Conservation (phyloP, 768 basidiomycete genomes). For the Trametopsis cervina region DNA sequence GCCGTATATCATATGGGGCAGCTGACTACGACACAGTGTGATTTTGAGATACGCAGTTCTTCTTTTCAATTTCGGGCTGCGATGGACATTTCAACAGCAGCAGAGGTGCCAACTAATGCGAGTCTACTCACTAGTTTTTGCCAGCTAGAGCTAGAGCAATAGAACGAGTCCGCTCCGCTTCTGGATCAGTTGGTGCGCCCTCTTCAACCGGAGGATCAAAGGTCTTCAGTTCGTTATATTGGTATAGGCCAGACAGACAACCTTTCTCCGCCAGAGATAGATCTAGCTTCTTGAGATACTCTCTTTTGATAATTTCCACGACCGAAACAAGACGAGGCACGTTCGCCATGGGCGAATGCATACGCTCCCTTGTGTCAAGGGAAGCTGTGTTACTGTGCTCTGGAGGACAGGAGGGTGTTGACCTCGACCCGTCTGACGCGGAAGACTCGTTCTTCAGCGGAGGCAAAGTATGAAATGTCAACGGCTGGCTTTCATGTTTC, state of each 20-base stretch:
- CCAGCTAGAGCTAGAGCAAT: conserved; percentile 43
- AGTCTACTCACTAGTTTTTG: conserved; percentile 46
- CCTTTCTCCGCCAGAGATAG: conserved; percentile 32
- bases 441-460: conserved; percentile 9
- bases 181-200: conserved; percentile 27
- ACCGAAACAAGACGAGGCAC: conserved; percentile 68
- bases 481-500: conserved; percentile 40
- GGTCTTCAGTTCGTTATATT: conserved; percentile 67
- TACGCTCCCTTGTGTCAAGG: conserved; percentile 14
- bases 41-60: conserved; percentile 66
- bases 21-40: conserved; percentile 45
- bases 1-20: conserved; percentile 13
- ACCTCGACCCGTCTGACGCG: conserved; percentile 5
- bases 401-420: background rate
- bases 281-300: conserved; percentile 54
- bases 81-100: background rate
- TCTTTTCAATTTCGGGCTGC: conserved; percentile 42
- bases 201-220: conserved; percentile 37
- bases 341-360: conserved; percentile 30
- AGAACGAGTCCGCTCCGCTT: conserved; percentile 14
- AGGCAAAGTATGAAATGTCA: conserved; percentile 58
- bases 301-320: conserved; percentile 80
- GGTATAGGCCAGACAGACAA: conserved; percentile 48
- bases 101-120: background rate
- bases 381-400: conserved; percentile 7